Conservation (phyloP, 2,329 filamentous ascomycete species). For the Incumbomyces delicatus region DNA sequence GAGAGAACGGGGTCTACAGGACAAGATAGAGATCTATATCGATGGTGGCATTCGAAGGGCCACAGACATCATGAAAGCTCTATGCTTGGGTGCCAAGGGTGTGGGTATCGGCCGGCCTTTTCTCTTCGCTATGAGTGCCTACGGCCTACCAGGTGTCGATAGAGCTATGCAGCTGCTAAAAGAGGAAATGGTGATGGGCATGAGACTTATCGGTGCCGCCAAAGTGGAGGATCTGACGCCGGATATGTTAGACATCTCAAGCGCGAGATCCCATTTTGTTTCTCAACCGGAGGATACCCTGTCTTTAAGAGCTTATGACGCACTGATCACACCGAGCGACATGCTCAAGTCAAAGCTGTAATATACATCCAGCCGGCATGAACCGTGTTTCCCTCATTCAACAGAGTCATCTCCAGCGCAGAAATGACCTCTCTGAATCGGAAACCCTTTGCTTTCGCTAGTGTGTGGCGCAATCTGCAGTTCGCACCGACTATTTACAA, state of each 20-base stretch:
- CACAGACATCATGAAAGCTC: slow-evolving; percentile 89
- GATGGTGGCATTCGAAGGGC: slow-evolving; percentile 85
- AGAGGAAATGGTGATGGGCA: slow-evolving; percentile 99
- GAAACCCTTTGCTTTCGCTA: too few species aligned
- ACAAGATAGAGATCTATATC: slow-evolving; percentile 75
- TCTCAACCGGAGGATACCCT: slow-evolving; percentile 54
- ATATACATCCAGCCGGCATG: not conserved
- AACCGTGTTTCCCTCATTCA: too few species aligned
- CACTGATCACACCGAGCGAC: slow-evolving; percentile 39
- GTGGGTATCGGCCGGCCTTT: slow-evolving; percentile 94
- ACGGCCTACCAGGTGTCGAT: slow-evolving; percentile 78
- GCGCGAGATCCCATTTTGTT: slow-evolving; percentile 52
- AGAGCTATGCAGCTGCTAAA: slow-evolving; percentile 84
- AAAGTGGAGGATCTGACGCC: slow-evolving; percentile 69
- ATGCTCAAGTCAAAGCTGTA: slow-evolving; percentile 38
- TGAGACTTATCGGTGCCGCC: slow-evolving; percentile 79
- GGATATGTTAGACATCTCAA: slow-evolving; percentile 67
- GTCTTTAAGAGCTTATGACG: slow-evolving; percentile 47
- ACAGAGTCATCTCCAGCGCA: too few species aligned
- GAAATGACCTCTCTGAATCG: too few species aligned
- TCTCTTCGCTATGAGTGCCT: slow-evolving; percentile 90
- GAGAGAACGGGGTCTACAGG: slow-evolving; percentile 60
- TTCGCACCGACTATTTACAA: too few species aligned
- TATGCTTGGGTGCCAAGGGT: slow-evolving; percentile 82
- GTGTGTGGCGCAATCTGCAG: too few species aligned